Conservation (phyloP, 176 grass and related monocot species). For the Leersia perrieri region DNA sequence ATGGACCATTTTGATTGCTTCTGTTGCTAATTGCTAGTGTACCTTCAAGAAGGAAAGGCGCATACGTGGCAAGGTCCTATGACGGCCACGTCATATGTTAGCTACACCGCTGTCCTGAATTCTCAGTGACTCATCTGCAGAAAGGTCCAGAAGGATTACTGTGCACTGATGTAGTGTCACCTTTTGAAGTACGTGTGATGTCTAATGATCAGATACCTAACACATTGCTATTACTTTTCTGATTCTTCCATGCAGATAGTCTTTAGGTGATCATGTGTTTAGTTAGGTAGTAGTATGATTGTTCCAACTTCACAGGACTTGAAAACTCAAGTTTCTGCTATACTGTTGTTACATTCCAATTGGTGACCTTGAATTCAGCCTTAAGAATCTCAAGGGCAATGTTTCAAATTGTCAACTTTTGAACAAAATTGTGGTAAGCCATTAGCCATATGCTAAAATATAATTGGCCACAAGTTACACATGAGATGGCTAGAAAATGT, state of each 20-base stretch:
- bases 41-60: not conserved
- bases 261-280: not conserved
- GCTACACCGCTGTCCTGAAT: not conserved
- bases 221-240: not conserved
- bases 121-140: not conserved
- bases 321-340: not conserved
- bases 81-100: not conserved
- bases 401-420: too few relatives aligned
- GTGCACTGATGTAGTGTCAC: not conserved
- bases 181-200: not conserved
- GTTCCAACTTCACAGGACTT: not conserved
- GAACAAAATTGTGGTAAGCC: too few relatives aligned
- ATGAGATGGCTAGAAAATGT: too few relatives aligned
- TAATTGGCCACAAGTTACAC: too few relatives aligned
- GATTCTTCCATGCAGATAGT: not conserved
- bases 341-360: not conserved
- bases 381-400: not conserved
- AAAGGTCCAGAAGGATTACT: not conserved
- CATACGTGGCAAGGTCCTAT: not conserved
- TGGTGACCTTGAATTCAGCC: conserved; percentile 9
- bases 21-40: not conserved
- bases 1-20: not conserved
- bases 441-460: too few relatives aligned
- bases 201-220: not conserved
- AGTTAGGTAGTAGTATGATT: not conserved